phyloP scores from a whole-genome alignment of 495 filamentous ascomycete genomes.

The Patellaria atrata region DNA sequence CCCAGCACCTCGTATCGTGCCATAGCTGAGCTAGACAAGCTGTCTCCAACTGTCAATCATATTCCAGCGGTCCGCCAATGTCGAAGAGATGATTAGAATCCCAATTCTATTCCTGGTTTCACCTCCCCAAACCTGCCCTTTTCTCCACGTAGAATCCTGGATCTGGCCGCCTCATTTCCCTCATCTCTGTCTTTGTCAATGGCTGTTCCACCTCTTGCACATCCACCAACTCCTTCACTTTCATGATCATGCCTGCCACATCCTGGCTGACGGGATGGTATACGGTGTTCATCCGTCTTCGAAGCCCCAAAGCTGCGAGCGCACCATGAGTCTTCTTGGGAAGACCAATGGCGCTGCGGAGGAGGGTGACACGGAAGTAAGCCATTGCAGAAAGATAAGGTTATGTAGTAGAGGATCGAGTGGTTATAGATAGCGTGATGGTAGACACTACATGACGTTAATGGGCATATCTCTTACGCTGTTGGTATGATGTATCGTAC shows the following conservation, averaged over 20 bases:
- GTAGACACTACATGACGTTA: too few relatives aligned
- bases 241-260: slow-evolving; percentile 90
- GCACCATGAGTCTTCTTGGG: slow-evolving; percentile 68
- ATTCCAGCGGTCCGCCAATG: too few relatives aligned
- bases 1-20: too few relatives aligned
- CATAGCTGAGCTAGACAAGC: too few relatives aligned
- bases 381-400: too few relatives aligned
- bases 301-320: slow-evolving; percentile 77
- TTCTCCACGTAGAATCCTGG: slow-evolving; percentile 76
- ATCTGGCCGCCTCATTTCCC: slow-evolving; percentile 60
- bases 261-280: slow-evolving; percentile 78
- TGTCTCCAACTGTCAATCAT: too few relatives aligned
- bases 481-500: too few relatives aligned
- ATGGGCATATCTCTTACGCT: too few relatives aligned
- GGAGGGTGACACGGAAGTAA: slow-evolving; percentile 89
- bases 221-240: slow-evolving; percentile 86
- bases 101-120: too few relatives aligned
- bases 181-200: slow-evolving; percentile 60
- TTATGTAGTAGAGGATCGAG: too few relatives aligned
- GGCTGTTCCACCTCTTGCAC: slow-evolving; percentile 66
- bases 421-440: too few relatives aligned
- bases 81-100: too few relatives aligned
- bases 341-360: slow-evolving; percentile 86
- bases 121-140: slow-evolving; percentile 10
- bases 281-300: slow-evolving; percentile 74